These are phyloP conservation scores for Vachellia pachyceras DNA, from an alignment of 306 rosid genomes.

Conservation along the genomic window DNA sequence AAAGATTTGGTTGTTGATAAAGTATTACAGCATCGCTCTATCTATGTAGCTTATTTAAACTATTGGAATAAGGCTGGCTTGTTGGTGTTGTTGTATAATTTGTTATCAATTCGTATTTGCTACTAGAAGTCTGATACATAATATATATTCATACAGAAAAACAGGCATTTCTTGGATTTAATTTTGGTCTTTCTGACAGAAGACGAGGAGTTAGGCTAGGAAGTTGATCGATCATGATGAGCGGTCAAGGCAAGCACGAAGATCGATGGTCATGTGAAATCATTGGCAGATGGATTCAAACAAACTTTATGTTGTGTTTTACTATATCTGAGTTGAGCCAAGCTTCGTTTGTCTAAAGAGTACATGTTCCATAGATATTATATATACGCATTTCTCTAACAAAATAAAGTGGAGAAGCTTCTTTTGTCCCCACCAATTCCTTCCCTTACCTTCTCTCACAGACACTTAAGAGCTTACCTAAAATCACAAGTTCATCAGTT, in stretches of 20 bases:
- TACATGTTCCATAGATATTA: background rate
- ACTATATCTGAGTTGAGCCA: slow-evolving; percentile 35
- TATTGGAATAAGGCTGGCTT: no score
- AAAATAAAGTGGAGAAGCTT: slow-evolving; percentile 67
- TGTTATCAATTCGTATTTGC: no score
- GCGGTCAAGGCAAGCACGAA: slow-evolving; percentile 50
- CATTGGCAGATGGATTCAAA: slow-evolving; percentile 42
- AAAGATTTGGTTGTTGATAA: no score
- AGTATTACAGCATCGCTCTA: no score
- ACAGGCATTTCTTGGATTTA: background rate
- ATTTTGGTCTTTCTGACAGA: background rate
- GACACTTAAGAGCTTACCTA: slow-evolving; percentile 12
- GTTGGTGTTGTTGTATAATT: no score
- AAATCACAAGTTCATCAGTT: slow-evolving; percentile 35
- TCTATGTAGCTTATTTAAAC: no score
- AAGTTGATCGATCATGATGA: background rate
- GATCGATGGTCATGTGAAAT: slow-evolving; percentile 54
- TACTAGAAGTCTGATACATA: no score
- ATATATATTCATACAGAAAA: background rate
- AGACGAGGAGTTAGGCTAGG: background rate
- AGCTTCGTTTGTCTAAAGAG: slow-evolving; percentile 50
- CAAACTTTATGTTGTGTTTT: slow-evolving; percentile 52
- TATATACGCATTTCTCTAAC: slow-evolving; percentile 18
- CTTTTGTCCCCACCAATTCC: slow-evolving; percentile 61
- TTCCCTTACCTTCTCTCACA: slow-evolving; percentile 28